A percentile compares a stretch with the other conserved stretches of the same genome.
Conservation (phyloP, 345 rosid genomes). For the Kernera saxatilis region DNA sequence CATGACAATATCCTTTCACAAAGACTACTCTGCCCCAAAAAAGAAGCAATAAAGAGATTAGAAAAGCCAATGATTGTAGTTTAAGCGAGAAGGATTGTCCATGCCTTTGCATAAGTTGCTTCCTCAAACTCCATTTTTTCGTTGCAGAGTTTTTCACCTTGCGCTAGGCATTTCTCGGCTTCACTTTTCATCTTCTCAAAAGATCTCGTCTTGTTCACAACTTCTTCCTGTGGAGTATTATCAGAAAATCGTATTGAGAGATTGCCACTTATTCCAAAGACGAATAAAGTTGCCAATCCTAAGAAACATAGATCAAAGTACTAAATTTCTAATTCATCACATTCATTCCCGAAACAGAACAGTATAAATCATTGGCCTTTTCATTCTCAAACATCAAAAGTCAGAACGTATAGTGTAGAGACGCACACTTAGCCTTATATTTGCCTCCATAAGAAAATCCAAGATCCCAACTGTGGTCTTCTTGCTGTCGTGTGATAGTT, state of each 20-base stretch:
- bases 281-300: neutral
- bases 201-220: constrained; percentile 56
- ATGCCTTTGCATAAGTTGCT: constrained; percentile 71
- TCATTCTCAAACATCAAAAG: neutral
- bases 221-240: constrained; percentile 46
- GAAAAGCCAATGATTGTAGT: neutral
- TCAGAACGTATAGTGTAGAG: neutral
- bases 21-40: neutral
- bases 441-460: constrained; percentile 87
- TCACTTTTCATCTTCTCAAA: constrained; percentile 59
- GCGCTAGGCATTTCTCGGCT: constrained; percentile 76
- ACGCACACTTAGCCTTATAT: constrained; percentile 73
- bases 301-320: neutral
- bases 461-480: constrained; percentile 50
- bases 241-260: neutral
- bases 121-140: constrained; percentile 71
- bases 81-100: neutral
- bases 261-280: neutral
- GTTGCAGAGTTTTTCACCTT: constrained; percentile 50
- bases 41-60: neutral
- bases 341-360: neutral
- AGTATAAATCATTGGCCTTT: neutral
- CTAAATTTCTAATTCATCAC: neutral
- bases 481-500: constrained; percentile 46
- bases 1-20: neutral